phyloP scores from a whole-genome alignment of 495 filamentous ascomycete species.

The Penicillium flavigenum region DNA sequence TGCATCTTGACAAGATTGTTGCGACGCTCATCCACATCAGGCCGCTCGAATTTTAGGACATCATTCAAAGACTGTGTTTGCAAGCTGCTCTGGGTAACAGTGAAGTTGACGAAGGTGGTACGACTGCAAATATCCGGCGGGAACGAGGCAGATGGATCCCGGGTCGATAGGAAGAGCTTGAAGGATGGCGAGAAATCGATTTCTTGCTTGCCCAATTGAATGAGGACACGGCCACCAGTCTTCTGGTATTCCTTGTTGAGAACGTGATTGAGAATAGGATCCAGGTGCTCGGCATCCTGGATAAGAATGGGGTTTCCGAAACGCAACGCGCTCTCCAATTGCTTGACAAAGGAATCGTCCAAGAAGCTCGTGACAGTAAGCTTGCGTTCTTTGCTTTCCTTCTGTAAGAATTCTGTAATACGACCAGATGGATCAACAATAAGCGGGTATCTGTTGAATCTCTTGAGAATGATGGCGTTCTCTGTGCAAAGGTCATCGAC shows the following conservation, averaged over 20 bases:
- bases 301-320: slow-evolving; percentile 99
- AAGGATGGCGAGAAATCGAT: slow-evolving; percentile 99
- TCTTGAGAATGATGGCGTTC: slow-evolving; percentile 94
- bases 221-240: slow-evolving; percentile 97
- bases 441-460: slow-evolving; percentile 96
- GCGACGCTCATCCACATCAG: slow-evolving; percentile 94
- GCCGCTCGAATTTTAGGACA: slow-evolving; percentile 92
- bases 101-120: slow-evolving; percentile 99
- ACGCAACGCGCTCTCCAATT: slow-evolving; percentile 90
- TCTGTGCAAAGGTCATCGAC: slow-evolving; percentile 99
- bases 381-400: slow-evolving; percentile 86
- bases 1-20: slow-evolving; percentile 97
- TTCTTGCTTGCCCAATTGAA: slow-evolving; percentile 97
- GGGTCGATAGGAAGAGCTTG: slow-evolving; percentile 90
- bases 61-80: slow-evolving; percentile 97
- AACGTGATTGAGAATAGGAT: slow-evolving; percentile 96
- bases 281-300: slow-evolving; percentile 95
- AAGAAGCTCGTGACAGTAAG: slow-evolving; percentile 97
- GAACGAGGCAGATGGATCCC: slow-evolving; percentile 94
- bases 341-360: slow-evolving; percentile 96
- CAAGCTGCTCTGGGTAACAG: slow-evolving; percentile 96
- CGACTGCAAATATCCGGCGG: slow-evolving; percentile 98
- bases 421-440: slow-evolving; percentile 98
- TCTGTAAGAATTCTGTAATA: slow-evolving; percentile 90
- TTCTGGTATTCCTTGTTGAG: slow-evolving; percentile 99